Evolutionary conservation across 352 stramenopile genomes (phyloP).

Genomic region (Aphanomyces invadans): DNA sequence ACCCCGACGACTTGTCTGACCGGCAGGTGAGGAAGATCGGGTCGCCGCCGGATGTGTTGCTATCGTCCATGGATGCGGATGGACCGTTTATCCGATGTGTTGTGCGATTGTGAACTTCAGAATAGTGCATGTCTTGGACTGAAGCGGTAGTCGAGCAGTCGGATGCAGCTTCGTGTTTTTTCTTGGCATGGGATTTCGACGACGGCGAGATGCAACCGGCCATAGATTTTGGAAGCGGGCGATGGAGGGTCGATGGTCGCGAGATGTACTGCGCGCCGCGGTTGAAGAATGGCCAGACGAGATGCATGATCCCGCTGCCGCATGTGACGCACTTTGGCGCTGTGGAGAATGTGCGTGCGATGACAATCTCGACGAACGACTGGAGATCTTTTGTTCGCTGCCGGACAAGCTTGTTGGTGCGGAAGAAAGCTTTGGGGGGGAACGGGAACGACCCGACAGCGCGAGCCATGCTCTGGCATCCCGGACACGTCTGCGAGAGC

Average conservation of each 20-base stretch:
- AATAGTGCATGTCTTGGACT: conserved; percentile 11
- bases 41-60: not conserved
- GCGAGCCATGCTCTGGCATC: conserved; percentile 55
- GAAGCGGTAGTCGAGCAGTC: conserved; percentile 20
- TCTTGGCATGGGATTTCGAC: not conserved
- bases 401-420: conserved; percentile 64
- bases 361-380: conserved; percentile 64
- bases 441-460: conserved; percentile 58
- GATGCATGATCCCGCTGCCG: conserved; percentile 52
- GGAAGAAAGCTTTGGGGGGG: conserved; percentile 55
- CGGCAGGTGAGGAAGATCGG: not conserved
- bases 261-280: conserved; percentile 61
- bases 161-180: not conserved
- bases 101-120: not conserved
- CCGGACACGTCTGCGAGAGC: conserved; percentile 36
- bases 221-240: not conserved
- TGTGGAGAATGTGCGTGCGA: conserved; percentile 60
- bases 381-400: conserved; percentile 57
- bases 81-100: not conserved
- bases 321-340: conserved; percentile 66
- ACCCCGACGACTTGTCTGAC: not conserved
- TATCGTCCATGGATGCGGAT: not conserved
- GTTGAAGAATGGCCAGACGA: conserved; percentile 68
- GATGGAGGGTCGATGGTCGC: not conserved
- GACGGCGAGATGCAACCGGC: not conserved